These are phyloP conservation scores for Calonectria pteridis DNA, from an alignment of 2,329 filamentous ascomycete species.

Conservation along the genomic window DNA sequence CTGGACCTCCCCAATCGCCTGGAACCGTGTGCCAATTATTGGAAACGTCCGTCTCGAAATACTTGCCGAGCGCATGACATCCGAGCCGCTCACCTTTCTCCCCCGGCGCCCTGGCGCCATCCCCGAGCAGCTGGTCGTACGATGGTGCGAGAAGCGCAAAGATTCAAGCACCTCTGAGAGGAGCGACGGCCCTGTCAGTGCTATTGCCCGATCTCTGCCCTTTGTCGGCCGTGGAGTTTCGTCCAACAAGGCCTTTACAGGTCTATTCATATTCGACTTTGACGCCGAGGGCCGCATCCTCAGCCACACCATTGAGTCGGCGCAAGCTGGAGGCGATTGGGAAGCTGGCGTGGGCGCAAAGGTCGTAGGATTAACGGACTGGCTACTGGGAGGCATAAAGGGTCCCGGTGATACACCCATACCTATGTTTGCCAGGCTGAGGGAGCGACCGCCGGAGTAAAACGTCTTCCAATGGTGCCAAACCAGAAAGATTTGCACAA, in stretches of 20 bases:
- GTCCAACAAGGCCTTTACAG: conserved; percentile 83
- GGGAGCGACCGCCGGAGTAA: conserved; percentile 39
- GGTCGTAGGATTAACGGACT: conserved; percentile 93
- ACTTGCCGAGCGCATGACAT: conserved; percentile 88
- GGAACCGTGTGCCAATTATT: conserved; percentile 91
- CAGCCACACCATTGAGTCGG: conserved; percentile 94
- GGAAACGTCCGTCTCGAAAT: conserved; percentile 92
- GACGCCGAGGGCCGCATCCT: conserved; percentile 86
- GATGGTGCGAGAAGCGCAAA: conserved; percentile 75
- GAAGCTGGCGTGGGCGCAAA: conserved; percentile 84
- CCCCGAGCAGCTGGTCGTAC: conserved; percentile 87
- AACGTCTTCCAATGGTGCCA: background rate
- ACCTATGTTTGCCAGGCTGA: conserved; percentile 52
- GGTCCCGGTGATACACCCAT: conserved; percentile 49
- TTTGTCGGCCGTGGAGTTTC: conserved; percentile 53
- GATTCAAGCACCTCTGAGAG: conserved; percentile 8
- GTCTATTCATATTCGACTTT: conserved; percentile 96
- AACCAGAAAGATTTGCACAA: background rate
- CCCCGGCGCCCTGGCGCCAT: conserved; percentile 65
- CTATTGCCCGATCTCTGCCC: conserved; percentile 59
- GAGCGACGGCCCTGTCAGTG: conserved; percentile 49
- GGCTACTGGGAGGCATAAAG: conserved; percentile 84
- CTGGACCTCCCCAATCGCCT: conserved; percentile 96
- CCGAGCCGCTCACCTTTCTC: conserved; percentile 63
- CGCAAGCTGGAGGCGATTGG: conserved; percentile 85